Conservation (phyloP, 257 asterid species). For the Datura wrightii region DNA sequence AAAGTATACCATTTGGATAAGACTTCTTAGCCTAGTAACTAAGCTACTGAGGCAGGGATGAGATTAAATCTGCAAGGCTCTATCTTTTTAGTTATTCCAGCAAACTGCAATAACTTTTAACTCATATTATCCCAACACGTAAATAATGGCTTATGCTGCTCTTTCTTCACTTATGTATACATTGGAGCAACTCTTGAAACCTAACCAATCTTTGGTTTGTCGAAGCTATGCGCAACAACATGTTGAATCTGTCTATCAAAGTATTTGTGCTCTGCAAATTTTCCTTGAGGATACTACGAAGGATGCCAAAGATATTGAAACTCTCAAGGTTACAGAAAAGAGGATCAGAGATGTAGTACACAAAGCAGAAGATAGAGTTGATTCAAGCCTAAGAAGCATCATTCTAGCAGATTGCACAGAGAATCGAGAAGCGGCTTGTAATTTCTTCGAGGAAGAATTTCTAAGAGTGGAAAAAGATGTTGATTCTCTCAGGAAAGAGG, state of each 20-base stretch:
- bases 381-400: too few relatives aligned
- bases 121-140: too few relatives aligned
- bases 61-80: too few relatives aligned
- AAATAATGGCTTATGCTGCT: conserved; percentile 40
- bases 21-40: too few relatives aligned
- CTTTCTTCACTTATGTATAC: conserved; percentile 39
- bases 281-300: conserved; percentile 16
- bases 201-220: conserved; percentile 11
- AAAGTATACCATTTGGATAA: too few relatives aligned
- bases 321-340: not conserved
- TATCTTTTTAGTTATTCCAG: too few relatives aligned
- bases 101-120: too few relatives aligned
- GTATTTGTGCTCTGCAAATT: not conserved
- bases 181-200: conserved; percentile 34
- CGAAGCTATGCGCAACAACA: not conserved
- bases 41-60: too few relatives aligned
- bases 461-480: not conserved
- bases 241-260: not conserved
- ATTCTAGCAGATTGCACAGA: too few relatives aligned
- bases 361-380: too few relatives aligned
- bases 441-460: not conserved
- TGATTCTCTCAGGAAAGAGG: conserved; percentile 16
- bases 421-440: too few relatives aligned
- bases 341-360: not conserved
- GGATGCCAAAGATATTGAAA: not conserved